Conservation (phyloP, 2,329 filamentous ascomycete genomes). For the Ceratocystis variospora region DNA sequence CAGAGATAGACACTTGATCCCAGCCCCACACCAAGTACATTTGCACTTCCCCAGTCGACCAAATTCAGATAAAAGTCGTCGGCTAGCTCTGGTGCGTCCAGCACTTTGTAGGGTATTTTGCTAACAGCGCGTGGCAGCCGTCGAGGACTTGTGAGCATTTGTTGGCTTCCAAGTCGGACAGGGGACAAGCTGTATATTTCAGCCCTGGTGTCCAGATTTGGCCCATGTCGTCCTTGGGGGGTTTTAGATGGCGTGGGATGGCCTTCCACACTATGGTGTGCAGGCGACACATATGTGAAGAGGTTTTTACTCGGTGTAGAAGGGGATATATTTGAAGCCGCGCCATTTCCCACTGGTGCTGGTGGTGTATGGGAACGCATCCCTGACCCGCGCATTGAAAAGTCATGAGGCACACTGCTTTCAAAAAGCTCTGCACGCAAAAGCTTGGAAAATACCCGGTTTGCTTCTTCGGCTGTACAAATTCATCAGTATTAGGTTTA, state of each 20-base stretch:
- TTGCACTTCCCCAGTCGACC: conserved; percentile 93
- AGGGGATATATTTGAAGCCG: conserved; percentile 69
- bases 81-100: conserved; percentile 88
- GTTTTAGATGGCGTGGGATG: conserved; percentile 82
- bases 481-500: background rate
- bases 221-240: conserved; percentile 72
- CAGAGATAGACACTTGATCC: conserved; percentile 96
- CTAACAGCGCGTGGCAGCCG: conserved; percentile 81
- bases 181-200: conserved; percentile 94
- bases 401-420: conserved; percentile 63
- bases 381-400: conserved; percentile 16
- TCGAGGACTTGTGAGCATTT: conserved; percentile 79
- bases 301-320: conserved; percentile 96
- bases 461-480: conserved; percentile 68
- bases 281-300: conserved; percentile 77
- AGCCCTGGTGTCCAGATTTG: conserved; percentile 76
- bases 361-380: conserved; percentile 61
- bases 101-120: conserved; percentile 94
- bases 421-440: conserved; percentile 89
- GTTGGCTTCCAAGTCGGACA: conserved; percentile 82
- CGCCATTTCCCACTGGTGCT: conserved; percentile 42
- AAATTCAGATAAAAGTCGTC: conserved; percentile 97
- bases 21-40: conserved; percentile 82
- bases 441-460: conserved; percentile 77
- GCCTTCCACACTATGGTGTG: conserved; percentile 56